Evolutionary conservation across 768 basidiomycete species (phyloP), one percentile per base, ranked within the genome.

Genomic region (Xerocomellus amylosporus): DNA sequence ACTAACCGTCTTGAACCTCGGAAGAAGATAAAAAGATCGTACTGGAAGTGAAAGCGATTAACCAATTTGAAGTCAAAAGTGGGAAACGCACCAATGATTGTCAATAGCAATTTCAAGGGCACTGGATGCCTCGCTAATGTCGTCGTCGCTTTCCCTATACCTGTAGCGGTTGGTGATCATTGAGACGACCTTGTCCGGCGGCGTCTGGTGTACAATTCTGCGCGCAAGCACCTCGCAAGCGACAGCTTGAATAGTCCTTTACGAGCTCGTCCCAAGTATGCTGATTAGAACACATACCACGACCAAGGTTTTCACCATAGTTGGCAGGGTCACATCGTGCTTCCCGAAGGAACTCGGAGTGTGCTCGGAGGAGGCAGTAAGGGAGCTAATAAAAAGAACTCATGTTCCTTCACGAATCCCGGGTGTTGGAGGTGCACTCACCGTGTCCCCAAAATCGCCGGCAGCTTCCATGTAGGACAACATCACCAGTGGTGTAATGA

Each of bases 71-170:
- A 17, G 15, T 28, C 13, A 39, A 2, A 44, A 30, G n/a, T 19
- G 9, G 42, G 45, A 52, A 41, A 51, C 65, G 37, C 59, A 93
- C 91, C 93, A 92, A 62, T 93, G 84, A 50, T 90, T 83, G 69
- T 98, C 95, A 56, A 96, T 90, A n/a, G 95, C 93, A 69, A 86
- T 74, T 68, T 98, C 95, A 40, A 97, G 75, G 8, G 88, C 87
- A 62, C 88, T 92, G 5, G 83, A 75, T 61, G 85, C 79, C 40
- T 85, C 86, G 55, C 88, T 90, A 43, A 75, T 71, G 52, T 90
- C 90, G 0, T 89, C 93, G 64, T 96, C 90, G 34, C 76, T 65
- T 65, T 91, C 85, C 38, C 74, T 71, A 63, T 89, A 85, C 54
- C 79, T 79, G 71, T 84, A 93, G 4, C 95, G 81, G 2, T 82